phyloP scores from a whole-genome alignment of 1,139 yeast species.

The Pichia norvegensis region DNA sequence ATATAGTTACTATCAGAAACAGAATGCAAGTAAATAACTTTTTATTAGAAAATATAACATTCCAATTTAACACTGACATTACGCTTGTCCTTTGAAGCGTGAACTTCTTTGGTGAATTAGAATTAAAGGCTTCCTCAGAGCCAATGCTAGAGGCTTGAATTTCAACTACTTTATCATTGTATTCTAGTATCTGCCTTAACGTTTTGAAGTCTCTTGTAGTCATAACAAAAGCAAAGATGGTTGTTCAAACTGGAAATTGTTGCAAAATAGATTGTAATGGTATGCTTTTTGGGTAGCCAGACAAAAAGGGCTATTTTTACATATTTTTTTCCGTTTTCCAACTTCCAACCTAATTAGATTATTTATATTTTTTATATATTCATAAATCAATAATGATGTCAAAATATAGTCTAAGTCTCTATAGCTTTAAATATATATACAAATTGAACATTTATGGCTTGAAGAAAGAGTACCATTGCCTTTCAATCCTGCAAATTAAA shows the following conservation, averaged over 20 bases:
- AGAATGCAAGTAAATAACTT: constrained; percentile 25
- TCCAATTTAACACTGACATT: constrained; percentile 27
- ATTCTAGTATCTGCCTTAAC: constrained; percentile 13
- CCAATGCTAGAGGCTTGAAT: not conserved
- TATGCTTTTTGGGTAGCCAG: not conserved
- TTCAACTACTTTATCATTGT: constrained; percentile 6
- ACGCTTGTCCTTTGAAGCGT: constrained; percentile 11
- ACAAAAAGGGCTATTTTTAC: not conserved
- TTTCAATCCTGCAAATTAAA: constrained; percentile 45
- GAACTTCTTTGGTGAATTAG: constrained; percentile 4
- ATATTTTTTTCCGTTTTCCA: too few species aligned
- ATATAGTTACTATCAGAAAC: constrained; percentile 29
- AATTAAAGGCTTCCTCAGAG: not conserved
- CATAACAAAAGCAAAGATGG: constrained; percentile 8
- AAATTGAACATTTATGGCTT: not conserved
- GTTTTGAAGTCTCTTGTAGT: constrained; percentile 12
- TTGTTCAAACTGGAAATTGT: not conserved
- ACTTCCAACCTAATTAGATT: too few species aligned
- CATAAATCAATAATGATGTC: too few species aligned
- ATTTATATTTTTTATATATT: too few species aligned
- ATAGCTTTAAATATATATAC: not conserved
- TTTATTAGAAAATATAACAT: constrained; percentile 25
- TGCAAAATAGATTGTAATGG: not conserved
- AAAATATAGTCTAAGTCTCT: too few species aligned
- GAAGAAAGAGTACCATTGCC: constrained; percentile 32